Evolutionary conservation across 805 yeast species (phyloP).

Genomic region (Teunomyces pallodes): DNA sequence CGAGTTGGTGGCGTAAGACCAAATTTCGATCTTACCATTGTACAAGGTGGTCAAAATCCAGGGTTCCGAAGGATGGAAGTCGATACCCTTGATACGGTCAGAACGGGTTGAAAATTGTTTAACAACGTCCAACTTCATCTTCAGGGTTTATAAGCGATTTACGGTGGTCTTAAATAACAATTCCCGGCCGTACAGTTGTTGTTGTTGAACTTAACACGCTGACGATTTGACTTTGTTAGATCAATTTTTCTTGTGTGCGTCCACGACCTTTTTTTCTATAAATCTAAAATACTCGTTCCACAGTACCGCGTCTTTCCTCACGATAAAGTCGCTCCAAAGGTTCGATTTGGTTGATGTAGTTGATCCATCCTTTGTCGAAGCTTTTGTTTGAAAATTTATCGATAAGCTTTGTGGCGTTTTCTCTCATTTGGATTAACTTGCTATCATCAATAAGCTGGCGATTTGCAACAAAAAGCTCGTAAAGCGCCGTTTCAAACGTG

Average conservation of each 20-base stretch:
- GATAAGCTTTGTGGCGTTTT: constrained; percentile 45
- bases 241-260: constrained; percentile 3
- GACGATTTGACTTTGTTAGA: constrained; percentile 6
- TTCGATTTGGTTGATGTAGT: constrained; percentile 16
- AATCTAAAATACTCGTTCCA: constrained; percentile 25
- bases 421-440: constrained; percentile 41
- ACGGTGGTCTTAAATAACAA: constrained; percentile 3
- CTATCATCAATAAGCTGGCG: constrained; percentile 22
- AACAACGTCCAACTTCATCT: constrained; percentile 47
- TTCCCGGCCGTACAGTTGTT: constrained; percentile 4
- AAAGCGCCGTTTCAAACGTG: constrained; percentile 49
- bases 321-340: constrained; percentile 25
- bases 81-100: constrained; percentile 96
- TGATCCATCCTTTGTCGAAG: constrained; percentile 56
- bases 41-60: constrained; percentile 92
- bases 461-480: constrained; percentile 37
- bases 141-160: constrained; percentile 1
- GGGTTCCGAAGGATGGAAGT: constrained; percentile 97
- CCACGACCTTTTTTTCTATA: constrained; percentile 7
- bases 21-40: constrained; percentile 87
- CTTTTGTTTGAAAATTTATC: constrained; percentile 60
- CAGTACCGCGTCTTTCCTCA: constrained; percentile 21
- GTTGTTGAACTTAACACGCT: constrained; percentile 14
- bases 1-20: constrained; percentile 87
- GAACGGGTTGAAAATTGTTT: constrained; percentile 88